Base-by-base conservation (phyloP, 768 basidiomycete species). In the Amanita polypyramis region DNA sequence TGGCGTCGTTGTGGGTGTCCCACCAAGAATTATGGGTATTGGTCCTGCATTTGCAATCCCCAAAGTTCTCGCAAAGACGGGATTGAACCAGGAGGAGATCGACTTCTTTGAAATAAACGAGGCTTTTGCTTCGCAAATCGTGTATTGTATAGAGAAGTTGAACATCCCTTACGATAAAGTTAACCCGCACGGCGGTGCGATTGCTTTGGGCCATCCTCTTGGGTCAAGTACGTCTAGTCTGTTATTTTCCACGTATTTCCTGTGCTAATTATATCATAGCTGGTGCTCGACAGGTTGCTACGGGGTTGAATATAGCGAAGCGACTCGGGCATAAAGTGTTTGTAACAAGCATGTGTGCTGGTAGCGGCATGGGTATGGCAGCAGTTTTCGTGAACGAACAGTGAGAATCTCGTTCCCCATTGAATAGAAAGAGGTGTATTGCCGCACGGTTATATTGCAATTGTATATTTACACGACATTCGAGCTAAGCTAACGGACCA, bases 21-120 rank as follows among this genome's bases (percentile, higher is more conserved):
- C 87, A 2, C 88, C 88, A 37, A 77, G 79, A 52, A 80, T 92
- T 62, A 93, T 92, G 89, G 91, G 91, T 58, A 79, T 95, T 57
- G 92, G 92, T 46, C 92, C 92, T 2, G 87, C 87, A 30, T 85
- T 76, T 62, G 93, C 91, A 39, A 89, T 93, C 54, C 90, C 91
- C 37, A 76, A 77, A 52, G 73, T 72, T 2, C 79, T 93, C 49
- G 70, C 75, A 55, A 74, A 77, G 57, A 70, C 76, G 1, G 85
- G 87, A 12, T 70, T 94, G 41, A 61, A 66, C 36, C 68, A 71
- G 51, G 66, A 76, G 39, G 92, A 94, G 56, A 69, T 95, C 55
- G 91, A 95, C 66, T 88, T 94, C 60, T 95, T 70, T 66, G 88
- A 93, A 67, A 90, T 91, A 65, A 93, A 93, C 61, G 90, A 92